Base-by-base conservation (phyloP, 306 rosid genomes). In the Prosopis cineraria region DNA sequence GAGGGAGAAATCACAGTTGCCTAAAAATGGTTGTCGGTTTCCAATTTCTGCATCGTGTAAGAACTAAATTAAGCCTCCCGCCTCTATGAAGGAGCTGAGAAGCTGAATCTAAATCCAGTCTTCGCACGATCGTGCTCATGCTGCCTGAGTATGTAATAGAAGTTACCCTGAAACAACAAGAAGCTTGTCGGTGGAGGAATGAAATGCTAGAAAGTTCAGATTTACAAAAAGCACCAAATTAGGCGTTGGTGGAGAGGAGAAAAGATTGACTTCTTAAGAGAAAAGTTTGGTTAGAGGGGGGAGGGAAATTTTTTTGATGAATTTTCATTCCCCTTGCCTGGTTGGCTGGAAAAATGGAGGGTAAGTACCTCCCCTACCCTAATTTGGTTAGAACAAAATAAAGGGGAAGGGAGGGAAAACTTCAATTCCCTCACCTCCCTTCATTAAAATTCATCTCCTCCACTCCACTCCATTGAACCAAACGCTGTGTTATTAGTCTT, bases 51-150 rank as follows among this genome's bases (percentile, higher is more conserved):
- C 77, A 80, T 24, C 30, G 55, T 34, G 60, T 12, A 69, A 6
- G 12, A 25, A 48, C 40, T 73, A 14, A 56, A 78, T 75, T 13
- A 72, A 27, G 64, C 70, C 65, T 60, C 84, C 87, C 88, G 64
- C 68, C 68, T 70, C 84, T 88, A 92, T 34, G 89, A 89, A 24
- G 97, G 94, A 77, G 97, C 89, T 69, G 98, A 96, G 86, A 96
- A 71, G 89, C 93, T 93, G 86, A 96, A 91, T 80, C 98, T 90
- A 84, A 96, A 93, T 80, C 99, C 99, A 62, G 90, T 84, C 89
- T 93, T 93, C 63, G 96, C 97, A 27, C 90, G 84, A 66, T 96
- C 98, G 12, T 86, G 87, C 69, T 86, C 96, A 77, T 68, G 80
- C 81, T 90, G 90, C 94, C 73, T 89, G 79, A 96, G 89, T 65